These are phyloP conservation scores for Agrocybe pediades DNA, from an alignment of 768 basidiomycete genomes.

Conservation along the genomic window DNA sequence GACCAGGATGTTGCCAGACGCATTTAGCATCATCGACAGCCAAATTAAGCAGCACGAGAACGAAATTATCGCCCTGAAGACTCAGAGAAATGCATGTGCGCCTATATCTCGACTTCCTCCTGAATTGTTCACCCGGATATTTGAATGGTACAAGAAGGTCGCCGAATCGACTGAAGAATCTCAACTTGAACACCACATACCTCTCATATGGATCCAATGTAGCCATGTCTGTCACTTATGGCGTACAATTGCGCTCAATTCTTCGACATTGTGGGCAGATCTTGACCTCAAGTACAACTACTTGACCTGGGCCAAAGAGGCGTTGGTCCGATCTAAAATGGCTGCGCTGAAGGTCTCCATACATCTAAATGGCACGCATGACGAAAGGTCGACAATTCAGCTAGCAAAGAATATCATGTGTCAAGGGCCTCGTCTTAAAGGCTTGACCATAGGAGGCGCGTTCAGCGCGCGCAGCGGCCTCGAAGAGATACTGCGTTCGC, in stretches of 20 bases:
- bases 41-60: conserved; percentile 1
- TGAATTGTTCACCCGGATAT: conserved; percentile 6
- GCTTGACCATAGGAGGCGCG: neutral
- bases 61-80: neutral
- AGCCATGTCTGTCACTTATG: conserved; percentile 8
- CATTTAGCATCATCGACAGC: conserved; percentile 1
- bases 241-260: conserved; percentile 6
- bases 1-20: too few relatives aligned
- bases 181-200: too few relatives aligned
- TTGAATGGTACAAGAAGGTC: neutral
- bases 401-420: neutral
- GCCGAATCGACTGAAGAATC: neutral
- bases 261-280: conserved; percentile 5
- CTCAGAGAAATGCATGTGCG: conserved; percentile 2
- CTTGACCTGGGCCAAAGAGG: neutral
- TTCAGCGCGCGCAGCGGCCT: too few relatives aligned
- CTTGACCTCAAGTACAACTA: neutral
- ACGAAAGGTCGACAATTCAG: too few relatives aligned
- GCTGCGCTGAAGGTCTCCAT: neutral
- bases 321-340: conserved; percentile 7
- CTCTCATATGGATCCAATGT: conserved; percentile 1
- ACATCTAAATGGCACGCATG: neutral
- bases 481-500: neutral
- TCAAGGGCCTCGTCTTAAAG: neutral
- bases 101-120: conserved; percentile 9